Conservation (phyloP, 495 filamentous ascomycete genomes). For the Penicillium subrubescens region DNA sequence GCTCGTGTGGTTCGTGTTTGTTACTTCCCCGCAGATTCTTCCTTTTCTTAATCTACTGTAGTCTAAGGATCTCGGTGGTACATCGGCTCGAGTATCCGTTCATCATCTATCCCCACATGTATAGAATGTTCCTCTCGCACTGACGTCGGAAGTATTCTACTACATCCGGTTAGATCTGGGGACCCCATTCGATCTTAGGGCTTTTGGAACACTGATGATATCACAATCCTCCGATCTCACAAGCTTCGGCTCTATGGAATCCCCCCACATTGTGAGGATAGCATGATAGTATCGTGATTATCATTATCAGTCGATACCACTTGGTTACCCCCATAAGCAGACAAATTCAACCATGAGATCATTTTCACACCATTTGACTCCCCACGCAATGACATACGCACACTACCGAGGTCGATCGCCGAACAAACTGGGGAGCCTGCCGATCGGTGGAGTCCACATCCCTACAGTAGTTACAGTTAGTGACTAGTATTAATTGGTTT, state of each 20-base stretch:
- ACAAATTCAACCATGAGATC: neutral
- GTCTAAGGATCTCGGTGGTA: neutral
- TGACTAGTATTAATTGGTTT: neutral
- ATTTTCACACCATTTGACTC: neutral
- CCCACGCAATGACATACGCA: neutral
- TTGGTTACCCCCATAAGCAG: neutral
- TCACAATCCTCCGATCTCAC: constrained; percentile 1
- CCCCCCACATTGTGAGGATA: neutral
- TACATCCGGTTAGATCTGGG: constrained; percentile 1
- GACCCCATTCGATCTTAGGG: neutral
- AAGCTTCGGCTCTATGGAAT: neutral
- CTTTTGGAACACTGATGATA: neutral
- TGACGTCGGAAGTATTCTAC: constrained; percentile 1
- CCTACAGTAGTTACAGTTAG: neutral
- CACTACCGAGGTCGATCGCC: constrained; percentile 1
- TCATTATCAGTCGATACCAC: neutral
- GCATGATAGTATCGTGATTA: neutral
- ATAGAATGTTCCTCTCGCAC: neutral
- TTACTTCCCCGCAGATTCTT: constrained; percentile 1
- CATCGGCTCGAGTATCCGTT: neutral
- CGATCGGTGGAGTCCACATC: constrained; percentile 1
- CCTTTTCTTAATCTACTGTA: neutral
- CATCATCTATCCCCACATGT: neutral
- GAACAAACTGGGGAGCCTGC: neutral
- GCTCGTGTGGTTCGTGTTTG: neutral